Evolutionary conservation across 148 eudicot species (phyloP), one percentile per base, ranked within the genome.

Genomic region (Amaranthus cruentus): DNA sequence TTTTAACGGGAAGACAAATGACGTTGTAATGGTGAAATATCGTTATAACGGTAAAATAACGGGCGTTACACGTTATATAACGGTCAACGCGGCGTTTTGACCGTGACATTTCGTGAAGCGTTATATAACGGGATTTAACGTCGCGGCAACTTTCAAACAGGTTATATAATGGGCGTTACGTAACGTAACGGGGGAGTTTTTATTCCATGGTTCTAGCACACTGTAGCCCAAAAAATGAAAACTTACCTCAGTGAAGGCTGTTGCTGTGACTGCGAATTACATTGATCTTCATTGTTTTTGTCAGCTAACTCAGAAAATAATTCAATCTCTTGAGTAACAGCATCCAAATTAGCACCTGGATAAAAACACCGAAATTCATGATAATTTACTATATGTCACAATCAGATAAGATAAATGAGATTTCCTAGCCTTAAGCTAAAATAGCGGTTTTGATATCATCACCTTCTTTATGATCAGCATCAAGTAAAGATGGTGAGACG

Each of bases 171-270:
- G 18, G 18, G 18, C 18, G 18, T 18, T 18, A 18, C 18, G 18
- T 18, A 18, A 18, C 18, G 18, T 18, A 18, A 18, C 18, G 18
- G 18, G 18, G 18, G 18, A 18, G 18, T 18, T 18, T 18, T 18
- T 18, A 18, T 18, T 18, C 18, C 18, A 18, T 18, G 18, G 18
- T 18, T 18, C 42, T n/a, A 13, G 10, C 9, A 28, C 14, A 52
- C 42, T 55, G 11, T 0, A 65, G 7, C 62, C 8, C 44, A 58
- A 52, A 53, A 56, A 64, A n/a, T 55, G 52, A 55, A 42, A 60
- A 12, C 47, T 72, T 65, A 88, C 91, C 89, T 82, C 70, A 65
- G 58, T 43, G 38, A 62, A 69, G 83, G 72, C 56, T 61, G 77
- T 49, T 76, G 70, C 62, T 61, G 21, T 60, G 48, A 80, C 76